phyloP scores from a whole-genome alignment of 257 asterid genomes.

The Leptodermis oblonga region DNA sequence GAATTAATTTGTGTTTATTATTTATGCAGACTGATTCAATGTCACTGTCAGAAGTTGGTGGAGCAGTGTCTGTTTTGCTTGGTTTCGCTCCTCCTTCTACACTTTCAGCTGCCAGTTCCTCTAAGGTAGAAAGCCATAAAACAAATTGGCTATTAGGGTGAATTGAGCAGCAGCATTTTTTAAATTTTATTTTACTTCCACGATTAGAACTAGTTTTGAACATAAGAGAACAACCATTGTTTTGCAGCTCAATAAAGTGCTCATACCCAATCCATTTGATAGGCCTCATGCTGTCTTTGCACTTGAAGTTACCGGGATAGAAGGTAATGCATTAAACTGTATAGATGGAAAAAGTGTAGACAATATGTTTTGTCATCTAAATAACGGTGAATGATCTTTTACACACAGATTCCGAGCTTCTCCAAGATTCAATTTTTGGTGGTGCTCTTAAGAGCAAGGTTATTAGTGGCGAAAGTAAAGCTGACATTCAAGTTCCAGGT shows the following conservation, averaged over 20 bases:
- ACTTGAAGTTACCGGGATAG: constrained; percentile 72
- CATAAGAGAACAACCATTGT: not conserved
- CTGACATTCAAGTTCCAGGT: constrained; percentile 75
- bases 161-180: too few relatives aligned
- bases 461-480: constrained; percentile 41
- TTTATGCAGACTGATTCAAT: constrained; percentile 57
- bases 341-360: not conserved
- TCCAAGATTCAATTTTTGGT: constrained; percentile 30
- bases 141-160: too few relatives aligned
- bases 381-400: constrained; percentile 5
- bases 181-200: not conserved
- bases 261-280: constrained; percentile 84
- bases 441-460: constrained; percentile 52
- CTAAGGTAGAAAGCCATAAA: constrained; percentile 63
- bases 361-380: not conserved
- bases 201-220: too few relatives aligned
- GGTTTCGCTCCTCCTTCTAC: constrained; percentile 73
- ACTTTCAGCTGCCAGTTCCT: constrained; percentile 69
- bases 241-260: constrained; percentile 82
- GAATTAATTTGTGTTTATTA: not conserved
- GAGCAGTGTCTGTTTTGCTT: constrained; percentile 79
- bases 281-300: constrained; percentile 74
- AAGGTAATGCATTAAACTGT: constrained; percentile 38
- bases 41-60: constrained; percentile 68
- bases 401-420: constrained; percentile 40